Conservation (phyloP, 441 rosid species). For the Melastoma candidum region DNA sequence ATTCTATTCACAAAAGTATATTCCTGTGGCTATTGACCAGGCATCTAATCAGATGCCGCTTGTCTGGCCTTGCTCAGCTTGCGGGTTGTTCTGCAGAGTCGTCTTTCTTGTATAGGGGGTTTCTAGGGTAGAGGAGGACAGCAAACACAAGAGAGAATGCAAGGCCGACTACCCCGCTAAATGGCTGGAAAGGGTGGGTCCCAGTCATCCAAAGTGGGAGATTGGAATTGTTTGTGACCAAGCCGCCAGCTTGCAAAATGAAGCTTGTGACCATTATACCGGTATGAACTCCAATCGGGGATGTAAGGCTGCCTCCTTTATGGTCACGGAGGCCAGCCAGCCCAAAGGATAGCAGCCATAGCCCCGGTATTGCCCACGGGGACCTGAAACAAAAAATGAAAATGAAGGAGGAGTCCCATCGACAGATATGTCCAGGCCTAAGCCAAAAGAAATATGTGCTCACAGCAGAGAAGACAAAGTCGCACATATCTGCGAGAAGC, state of each 20-base stretch:
- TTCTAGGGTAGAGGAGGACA: conserved; percentile 48
- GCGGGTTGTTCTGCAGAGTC: too few species aligned
- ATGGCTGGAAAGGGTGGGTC: conserved; percentile 65
- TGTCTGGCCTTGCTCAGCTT: too few species aligned
- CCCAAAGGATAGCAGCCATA: conserved; percentile 71
- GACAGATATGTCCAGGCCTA: background rate
- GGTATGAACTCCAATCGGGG: conserved; percentile 66
- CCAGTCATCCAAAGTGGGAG: conserved; percentile 59
- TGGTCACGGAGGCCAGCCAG: conserved; percentile 63
- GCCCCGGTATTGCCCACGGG: conserved; percentile 57
- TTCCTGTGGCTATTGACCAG: too few species aligned
- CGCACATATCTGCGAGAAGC: too few species aligned
- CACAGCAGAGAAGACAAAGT: too few species aligned
- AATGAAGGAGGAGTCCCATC: background rate
- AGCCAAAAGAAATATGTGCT: background rate
- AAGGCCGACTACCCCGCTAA: conserved; percentile 75
- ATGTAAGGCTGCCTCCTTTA: conserved; percentile 54
- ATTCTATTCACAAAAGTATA: too few species aligned
- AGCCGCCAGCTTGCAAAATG: conserved; percentile 57
- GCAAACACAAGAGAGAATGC: conserved; percentile 47
- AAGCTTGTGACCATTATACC: conserved; percentile 67
- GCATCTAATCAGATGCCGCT: too few species aligned
- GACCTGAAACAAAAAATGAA: conserved; percentile 38
- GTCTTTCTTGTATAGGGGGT: conserved; percentile 5
- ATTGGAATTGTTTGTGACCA: conserved; percentile 35